Evolutionary conservation across 192 early-diverging fungal species (phyloP), one percentile per base, ranked within the genome.

Genomic region (Coemansia sp.): DNA sequence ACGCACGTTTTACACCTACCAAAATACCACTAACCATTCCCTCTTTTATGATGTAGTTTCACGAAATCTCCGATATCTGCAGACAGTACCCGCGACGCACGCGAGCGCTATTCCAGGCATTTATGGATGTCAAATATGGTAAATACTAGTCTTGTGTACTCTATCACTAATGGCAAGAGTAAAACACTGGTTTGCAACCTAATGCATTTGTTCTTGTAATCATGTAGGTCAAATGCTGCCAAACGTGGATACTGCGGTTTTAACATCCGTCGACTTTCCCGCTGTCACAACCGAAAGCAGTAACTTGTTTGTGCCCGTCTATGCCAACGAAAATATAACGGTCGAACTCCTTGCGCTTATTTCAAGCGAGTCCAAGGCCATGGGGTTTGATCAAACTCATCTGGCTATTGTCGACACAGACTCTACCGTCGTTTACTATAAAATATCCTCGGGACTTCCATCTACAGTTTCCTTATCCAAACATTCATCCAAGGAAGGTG

Each of bases 111-210:
- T 81, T 81, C 34, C 78, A 81, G 23, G 48, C 66, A 20, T 72
- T 69, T 20, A 33, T 81, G 7, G 69, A 81, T 59, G 15, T 81
- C 11, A 76, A 75, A 65, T 81, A 81, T 45, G 67, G 76, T 63
- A 69, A 46, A 14, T 46, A 46, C 44, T 1, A 46, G 14, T 18
- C 4, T 2, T 18, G 44, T 18, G 12, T 8, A 24, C 3, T 44
- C 12, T 45, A 36, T 44, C 23, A 34, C 15, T 7, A 46, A 5
- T 46, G 16, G 14, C 44, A 18, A 0, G 30, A 20, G 16, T 35
- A 12, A 61, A 20, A 35, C 2, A 23, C 11, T 44, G 21, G 2
- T 5, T 14, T 33, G 16, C 46, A 6, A 33, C 45, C 10, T 18
- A 26, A 48, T 9, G 33, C 18, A 16, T 21, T 12, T 35, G 5